phyloP scores from a whole-genome alignment of 768 basidiomycete species.

The Psilocybe subaeruginosa region DNA sequence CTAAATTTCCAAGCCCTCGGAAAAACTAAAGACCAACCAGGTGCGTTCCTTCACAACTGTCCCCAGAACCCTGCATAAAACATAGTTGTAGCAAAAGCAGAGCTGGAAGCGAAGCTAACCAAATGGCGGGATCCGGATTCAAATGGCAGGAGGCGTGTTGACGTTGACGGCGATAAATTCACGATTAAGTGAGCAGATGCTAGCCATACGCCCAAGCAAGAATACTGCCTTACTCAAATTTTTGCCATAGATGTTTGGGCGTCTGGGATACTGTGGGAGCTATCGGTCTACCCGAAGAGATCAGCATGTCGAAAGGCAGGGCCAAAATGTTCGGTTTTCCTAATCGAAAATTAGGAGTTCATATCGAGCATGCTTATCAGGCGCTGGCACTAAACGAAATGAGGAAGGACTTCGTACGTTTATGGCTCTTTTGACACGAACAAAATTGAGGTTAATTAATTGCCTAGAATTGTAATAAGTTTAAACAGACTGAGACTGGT shows the following conservation, averaged over 20 bases:
- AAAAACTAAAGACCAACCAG: conserved; percentile 47
- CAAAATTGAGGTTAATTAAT: background rate
- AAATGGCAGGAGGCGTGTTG: conserved; percentile 54
- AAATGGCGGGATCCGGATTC: conserved; percentile 58
- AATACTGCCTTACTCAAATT: background rate
- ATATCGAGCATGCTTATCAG: conserved; percentile 69
- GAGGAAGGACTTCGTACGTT: conserved; percentile 66
- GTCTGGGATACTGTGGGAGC: conserved; percentile 84
- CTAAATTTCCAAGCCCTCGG: conserved; percentile 63
- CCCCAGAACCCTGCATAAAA: background rate
- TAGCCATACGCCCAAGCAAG: background rate
- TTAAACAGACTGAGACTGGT: conserved; percentile 58
- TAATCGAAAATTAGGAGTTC: conserved; percentile 59
- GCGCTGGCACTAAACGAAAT: conserved; percentile 72
- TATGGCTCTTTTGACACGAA: background rate
- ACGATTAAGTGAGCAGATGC: conserved; percentile 56
- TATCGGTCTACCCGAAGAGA: conserved; percentile 69
- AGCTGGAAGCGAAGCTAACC: conserved; percentile 47
- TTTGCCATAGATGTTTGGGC: conserved; percentile 56
- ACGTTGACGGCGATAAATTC: conserved; percentile 50
- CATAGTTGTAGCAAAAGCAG: conserved; percentile 33
- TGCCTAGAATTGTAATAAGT: conserved; percentile 60
- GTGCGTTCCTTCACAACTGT: conserved; percentile 29
- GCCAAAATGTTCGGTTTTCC: conserved; percentile 67
- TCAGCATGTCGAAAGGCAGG: conserved; percentile 47